A percentile compares a stretch with the other conserved stretches of the same genome.
Evolutionary conservation across 1,139 yeast species (phyloP).

Genomic region (Groenewaldozyma sp.): DNA sequence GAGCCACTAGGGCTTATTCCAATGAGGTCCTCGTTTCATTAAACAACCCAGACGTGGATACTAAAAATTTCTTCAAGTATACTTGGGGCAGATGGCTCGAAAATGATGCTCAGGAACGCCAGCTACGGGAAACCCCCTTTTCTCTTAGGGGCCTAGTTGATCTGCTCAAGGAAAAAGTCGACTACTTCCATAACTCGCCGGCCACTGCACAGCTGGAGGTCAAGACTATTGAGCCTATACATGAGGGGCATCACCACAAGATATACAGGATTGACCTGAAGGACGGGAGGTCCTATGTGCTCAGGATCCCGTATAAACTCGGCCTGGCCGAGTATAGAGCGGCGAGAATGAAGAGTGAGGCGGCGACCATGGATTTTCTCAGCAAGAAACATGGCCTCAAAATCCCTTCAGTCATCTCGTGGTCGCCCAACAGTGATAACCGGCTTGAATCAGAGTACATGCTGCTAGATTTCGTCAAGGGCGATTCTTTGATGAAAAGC

Average conservation of each 20-base stretch:
- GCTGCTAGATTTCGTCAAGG: constrained; percentile 68
- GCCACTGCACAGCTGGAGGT: constrained; percentile 39
- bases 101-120: constrained; percentile 65
- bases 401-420: constrained; percentile 71
- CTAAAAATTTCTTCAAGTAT: constrained; percentile 72
- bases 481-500: constrained; percentile 72
- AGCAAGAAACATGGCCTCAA: constrained; percentile 39
- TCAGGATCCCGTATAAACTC: constrained; percentile 74
- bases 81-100: constrained; percentile 94
- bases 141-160: constrained; percentile 62
- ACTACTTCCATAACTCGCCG: constrained; percentile 23
- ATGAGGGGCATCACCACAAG: constrained; percentile 91
- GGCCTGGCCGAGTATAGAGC: constrained; percentile 53
- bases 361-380: constrained; percentile 83
- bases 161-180: constrained; percentile 25
- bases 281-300: constrained; percentile 50
- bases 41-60: constrained; percentile 53
- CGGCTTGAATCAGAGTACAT: constrained; percentile 64
- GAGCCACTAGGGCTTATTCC: too few species aligned
- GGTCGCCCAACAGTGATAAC: constrained; percentile 47
- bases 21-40: constrained; percentile 18
- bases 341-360: constrained; percentile 74
- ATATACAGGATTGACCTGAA: constrained; percentile 62
- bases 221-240: constrained; percentile 71
- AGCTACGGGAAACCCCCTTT: constrained; percentile 70